Conservation (phyloP, 2,329 filamentous ascomycete genomes). For the Fusarium austroafricanum region DNA sequence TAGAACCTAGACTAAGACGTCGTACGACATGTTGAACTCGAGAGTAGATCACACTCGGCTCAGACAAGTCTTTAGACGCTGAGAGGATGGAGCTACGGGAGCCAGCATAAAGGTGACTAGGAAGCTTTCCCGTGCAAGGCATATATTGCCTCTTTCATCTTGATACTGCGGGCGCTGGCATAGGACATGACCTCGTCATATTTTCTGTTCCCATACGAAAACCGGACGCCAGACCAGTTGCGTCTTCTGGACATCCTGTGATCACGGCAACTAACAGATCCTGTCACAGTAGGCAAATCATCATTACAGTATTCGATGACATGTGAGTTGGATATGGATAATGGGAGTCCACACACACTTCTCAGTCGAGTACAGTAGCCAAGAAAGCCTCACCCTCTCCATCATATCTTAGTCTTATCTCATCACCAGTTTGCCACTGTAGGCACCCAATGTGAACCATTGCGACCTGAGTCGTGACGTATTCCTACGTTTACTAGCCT, state of each 20-base stretch:
- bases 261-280: not conserved
- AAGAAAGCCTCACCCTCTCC: constrained; percentile 1
- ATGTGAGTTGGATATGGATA: not conserved
- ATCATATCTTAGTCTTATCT: constrained; percentile 6
- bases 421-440: constrained; percentile 33
- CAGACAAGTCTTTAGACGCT: constrained; percentile 1
- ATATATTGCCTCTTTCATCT: constrained; percentile 3
- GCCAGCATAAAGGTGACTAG: constrained; percentile 14
- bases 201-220: not conserved
- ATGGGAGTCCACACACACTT: not conserved
- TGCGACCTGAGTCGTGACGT: constrained; percentile 18
- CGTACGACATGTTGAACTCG: constrained; percentile 15
- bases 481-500: constrained; percentile 4
- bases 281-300: not conserved
- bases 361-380: not conserved
- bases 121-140: constrained; percentile 11
- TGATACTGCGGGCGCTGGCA: constrained; percentile 28
- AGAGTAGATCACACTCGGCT: not conserved
- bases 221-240: not conserved
- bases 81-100: constrained; percentile 16
- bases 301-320: not conserved
- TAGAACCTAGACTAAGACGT: constrained; percentile 15
- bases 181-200: constrained; percentile 2
- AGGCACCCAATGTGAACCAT: constrained; percentile 14
- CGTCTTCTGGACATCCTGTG: not conserved